A percentile compares a stretch with the other conserved stretches of the same genome.
Evolutionary conservation across 345 rosid species (phyloP).

Genomic region (Physaria fendleri): DNA sequence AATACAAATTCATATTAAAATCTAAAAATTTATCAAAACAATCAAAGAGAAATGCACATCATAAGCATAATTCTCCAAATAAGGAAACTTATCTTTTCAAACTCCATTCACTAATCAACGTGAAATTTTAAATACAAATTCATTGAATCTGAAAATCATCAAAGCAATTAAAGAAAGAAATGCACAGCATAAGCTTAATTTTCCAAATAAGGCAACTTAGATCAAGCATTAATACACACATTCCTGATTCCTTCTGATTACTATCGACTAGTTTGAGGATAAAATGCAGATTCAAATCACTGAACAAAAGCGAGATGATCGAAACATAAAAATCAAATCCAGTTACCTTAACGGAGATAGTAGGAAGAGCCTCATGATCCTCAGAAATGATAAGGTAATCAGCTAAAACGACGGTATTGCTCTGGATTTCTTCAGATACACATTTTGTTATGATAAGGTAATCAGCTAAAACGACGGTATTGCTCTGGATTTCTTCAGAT

Average conservation of each 20-base stretch:
- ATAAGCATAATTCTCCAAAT: background rate
- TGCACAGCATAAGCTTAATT: background rate
- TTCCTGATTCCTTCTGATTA: background rate
- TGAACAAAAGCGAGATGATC: background rate
- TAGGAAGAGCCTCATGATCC: constrained; percentile 32
- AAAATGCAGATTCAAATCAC: constrained; percentile 11
- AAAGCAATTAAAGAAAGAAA: background rate
- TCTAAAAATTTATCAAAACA: background rate
- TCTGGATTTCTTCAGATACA: constrained; percentile 89
- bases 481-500: constrained; percentile 88
- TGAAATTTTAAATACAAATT: background rate
- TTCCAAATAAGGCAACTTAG: background rate
- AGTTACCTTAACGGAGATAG: constrained; percentile 55
- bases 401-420: constrained; percentile 70
- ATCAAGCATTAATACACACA: background rate
- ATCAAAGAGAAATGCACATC: background rate
- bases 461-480: constrained; percentile 75
- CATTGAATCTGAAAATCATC: background rate
- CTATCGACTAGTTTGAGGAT: background rate
- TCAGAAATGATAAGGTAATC: constrained; percentile 69
- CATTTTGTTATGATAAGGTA: constrained; percentile 78
- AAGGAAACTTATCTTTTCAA: background rate
- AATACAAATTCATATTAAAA: background rate
- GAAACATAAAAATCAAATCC: background rate
- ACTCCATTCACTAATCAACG: background rate